A percentile compares a stretch with the other conserved stretches of the same genome.
Evolutionary conservation across 139 green algal genomes (phyloP).

Genomic region (Gonium pectorale): DNA sequence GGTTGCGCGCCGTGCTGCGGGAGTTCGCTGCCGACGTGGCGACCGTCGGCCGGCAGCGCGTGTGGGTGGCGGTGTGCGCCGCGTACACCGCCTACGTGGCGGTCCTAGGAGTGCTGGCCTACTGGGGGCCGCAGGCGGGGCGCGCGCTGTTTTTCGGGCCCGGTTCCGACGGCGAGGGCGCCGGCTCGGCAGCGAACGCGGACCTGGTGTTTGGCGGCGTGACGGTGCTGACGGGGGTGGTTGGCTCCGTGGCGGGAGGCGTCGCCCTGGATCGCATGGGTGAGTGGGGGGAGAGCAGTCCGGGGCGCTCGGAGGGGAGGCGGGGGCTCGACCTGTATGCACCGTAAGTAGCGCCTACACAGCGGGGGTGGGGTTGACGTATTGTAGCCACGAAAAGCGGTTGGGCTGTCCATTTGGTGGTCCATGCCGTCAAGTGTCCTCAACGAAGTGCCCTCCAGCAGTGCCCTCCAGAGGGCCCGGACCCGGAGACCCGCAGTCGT

Average conservation of each 20-base stretch:
- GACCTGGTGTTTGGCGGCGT: conserved; percentile 91
- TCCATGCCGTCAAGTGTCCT: too few species aligned
- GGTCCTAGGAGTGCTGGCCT: conserved; percentile 84
- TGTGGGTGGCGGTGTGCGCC: conserved; percentile 61
- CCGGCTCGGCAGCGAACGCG: conserved; percentile 60
- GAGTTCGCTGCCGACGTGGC: conserved; percentile 57
- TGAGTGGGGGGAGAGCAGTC: conserved; percentile 8
- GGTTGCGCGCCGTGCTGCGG: background rate
- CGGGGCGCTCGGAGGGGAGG: too few species aligned
- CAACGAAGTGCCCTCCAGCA: too few species aligned
- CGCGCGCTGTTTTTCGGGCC: conserved; percentile 54
- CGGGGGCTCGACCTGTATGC: too few species aligned
- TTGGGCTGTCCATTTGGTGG: too few species aligned
- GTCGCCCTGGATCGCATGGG: conserved; percentile 82
- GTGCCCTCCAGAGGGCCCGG: too few species aligned
- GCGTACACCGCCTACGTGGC: conserved; percentile 79
- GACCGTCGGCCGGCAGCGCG: conserved; percentile 57
- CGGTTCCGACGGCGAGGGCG: background rate
- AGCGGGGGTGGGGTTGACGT: too few species aligned
- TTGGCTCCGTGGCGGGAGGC: conserved; percentile 85
- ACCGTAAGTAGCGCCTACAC: too few species aligned
- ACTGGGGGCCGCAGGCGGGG: conserved; percentile 66
- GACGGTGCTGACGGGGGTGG: conserved; percentile 87
- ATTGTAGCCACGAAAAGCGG: too few species aligned
- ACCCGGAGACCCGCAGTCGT: too few species aligned